Percentiles rank a stretch among this genome's conserved stretches.
Evolutionary conservation across 768 basidiomycete genomes (phyloP).

Genomic region (Psilocybe subaeruginosa): DNA sequence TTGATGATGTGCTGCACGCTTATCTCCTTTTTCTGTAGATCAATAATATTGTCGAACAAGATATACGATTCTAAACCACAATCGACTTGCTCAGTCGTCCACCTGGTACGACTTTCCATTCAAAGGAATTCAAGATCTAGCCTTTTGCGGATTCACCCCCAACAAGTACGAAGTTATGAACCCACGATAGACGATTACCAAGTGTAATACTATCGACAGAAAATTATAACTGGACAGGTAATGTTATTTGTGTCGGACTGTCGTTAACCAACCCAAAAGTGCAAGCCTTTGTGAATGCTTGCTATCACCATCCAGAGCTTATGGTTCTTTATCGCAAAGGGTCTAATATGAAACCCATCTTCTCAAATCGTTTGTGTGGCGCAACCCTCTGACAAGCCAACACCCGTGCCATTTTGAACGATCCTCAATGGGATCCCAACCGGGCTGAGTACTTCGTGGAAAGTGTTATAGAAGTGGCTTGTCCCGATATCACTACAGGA

Average conservation of each 20-base stretch:
- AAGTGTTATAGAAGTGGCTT: constrained; percentile 15
- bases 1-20: constrained; percentile 20
- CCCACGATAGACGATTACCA: constrained; percentile 11
- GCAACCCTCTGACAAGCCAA: constrained; percentile 12
- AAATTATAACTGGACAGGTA: constrained; percentile 7
- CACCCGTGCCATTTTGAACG: constrained; percentile 19
- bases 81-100: constrained; percentile 13
- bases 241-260: constrained; percentile 17
- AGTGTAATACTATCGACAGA: constrained; percentile 16
- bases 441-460: constrained; percentile 10
- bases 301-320: constrained; percentile 17
- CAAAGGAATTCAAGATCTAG: constrained; percentile 9
- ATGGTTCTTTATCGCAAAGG: constrained; percentile 19
- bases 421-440: constrained; percentile 12
- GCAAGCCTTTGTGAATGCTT: constrained; percentile 17
- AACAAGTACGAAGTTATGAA: constrained; percentile 15
- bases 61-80: constrained; percentile 15
- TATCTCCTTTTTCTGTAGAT: constrained; percentile 13
- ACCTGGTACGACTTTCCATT: constrained; percentile 15
- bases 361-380: constrained; percentile 12
- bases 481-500: constrained; percentile 5
- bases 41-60: constrained; percentile 21
- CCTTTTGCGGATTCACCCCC: constrained; percentile 20
- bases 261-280: constrained; percentile 18
- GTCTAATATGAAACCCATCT: constrained; percentile 8